Base-by-base conservation (phyloP, 768 basidiomycete genomes). In the Gloeopeniophorella convolvens region DNA sequence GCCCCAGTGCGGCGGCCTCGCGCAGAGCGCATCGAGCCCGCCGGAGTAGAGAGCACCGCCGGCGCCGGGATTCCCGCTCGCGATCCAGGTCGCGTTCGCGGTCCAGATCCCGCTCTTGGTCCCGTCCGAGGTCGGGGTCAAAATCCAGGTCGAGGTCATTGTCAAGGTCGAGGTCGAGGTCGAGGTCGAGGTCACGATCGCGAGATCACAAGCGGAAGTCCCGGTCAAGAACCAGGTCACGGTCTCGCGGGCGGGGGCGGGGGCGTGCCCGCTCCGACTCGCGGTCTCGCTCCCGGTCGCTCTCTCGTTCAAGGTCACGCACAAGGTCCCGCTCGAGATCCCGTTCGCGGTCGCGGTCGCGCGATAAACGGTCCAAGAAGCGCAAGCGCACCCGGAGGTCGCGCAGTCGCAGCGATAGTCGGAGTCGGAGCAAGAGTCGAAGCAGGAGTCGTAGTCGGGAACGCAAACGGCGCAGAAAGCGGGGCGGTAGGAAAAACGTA, bases 391-490 rank as follows among this genome's bases (percentile, higher is more conserved):
- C 33, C 23, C 48, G 42, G 32, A 51, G 21, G 11, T 61, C 62
- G 23, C 63, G 59, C n/a, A 49, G 60, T 41, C 59, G 40, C 39
- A 50, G 47, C 16, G 58, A 68, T 56, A 76, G 63, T 62, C 58
- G 54, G 42, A 72, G 69, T 42, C 69, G 66, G 56, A 76, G 73
- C 50, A 67, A 65, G 52, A 72, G 72, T 51, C 66, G 68, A 27
- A 62, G 58, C 35, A 50, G 57, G 1, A 54, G 50, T 23, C 56
- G 36, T 16, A 54, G 57, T 21, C 49, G 51, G 62, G 62, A 66
- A 11, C 68, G 69, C 51, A 70, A 73, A 59, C 67, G 70, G 27
- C 57, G 56, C 36, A 65, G 62, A 36, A 65, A 62, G 51, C 58
- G 65, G 40, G 55, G 59, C 52, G 55, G 54, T 3, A 68, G 65